Evolutionary conservation across 805 yeast species (phyloP).

Genomic region (Saccharomycopsis babjevae): DNA sequence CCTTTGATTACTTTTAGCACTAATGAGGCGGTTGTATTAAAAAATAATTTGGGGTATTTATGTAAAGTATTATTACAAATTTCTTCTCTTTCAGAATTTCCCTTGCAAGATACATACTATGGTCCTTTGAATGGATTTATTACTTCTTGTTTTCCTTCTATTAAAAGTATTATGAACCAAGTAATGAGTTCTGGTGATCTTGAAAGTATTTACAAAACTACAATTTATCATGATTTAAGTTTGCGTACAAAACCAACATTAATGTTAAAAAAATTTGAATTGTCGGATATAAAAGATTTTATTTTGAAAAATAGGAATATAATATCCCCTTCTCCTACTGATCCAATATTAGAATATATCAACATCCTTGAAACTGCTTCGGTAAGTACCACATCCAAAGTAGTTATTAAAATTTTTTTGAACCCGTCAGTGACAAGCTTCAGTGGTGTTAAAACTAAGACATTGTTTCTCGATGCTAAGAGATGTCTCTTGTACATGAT

Average conservation of each 20-base stretch:
- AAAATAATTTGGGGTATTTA: constrained; percentile 45
- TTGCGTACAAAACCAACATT: constrained; percentile 34
- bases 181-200: constrained; percentile 47
- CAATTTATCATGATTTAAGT: constrained; percentile 60
- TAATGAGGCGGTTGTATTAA: constrained; percentile 20
- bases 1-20: constrained; percentile 22
- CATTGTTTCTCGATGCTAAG: constrained; percentile 67
- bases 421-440: constrained; percentile 34
- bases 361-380: not conserved
- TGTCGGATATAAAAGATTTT: constrained; percentile 34
- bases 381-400: not conserved
- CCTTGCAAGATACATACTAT: constrained; percentile 47
- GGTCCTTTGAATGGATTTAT: constrained; percentile 76
- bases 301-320: constrained; percentile 33
- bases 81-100: constrained; percentile 58
- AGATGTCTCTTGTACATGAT: constrained; percentile 73
- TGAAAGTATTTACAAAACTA: constrained; percentile 51
- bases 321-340: constrained; percentile 37
- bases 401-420: constrained; percentile 27
- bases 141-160: constrained; percentile 37
- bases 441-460: constrained; percentile 47
- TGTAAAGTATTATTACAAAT: constrained; percentile 55
- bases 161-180: constrained; percentile 35
- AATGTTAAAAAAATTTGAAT: constrained; percentile 35
- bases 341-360: constrained; percentile 28